Evolutionary conservation across 768 basidiomycete species (phyloP), one percentile per base, ranked within the genome.

Genomic region (Gloeostereum incarnatum): DNA sequence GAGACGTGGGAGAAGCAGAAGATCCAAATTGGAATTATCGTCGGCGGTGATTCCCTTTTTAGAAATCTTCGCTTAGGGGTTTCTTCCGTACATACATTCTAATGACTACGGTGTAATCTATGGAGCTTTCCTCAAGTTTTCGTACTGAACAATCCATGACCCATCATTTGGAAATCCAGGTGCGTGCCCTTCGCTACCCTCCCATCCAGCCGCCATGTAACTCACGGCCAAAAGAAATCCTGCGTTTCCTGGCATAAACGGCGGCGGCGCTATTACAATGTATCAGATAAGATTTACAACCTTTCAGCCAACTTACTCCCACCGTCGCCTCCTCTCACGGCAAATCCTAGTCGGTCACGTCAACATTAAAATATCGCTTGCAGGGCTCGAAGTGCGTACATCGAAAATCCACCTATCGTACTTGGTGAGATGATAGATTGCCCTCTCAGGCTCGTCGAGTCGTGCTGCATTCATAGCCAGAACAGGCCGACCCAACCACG

Each of bases 81-180:
- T n/a, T n/a, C n/a, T n/a, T n/a, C n/a, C n/a, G n/a, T n/a, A n/a
- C n/a, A n/a, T n/a, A n/a, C n/a, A n/a, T n/a, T n/a, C n/a, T n/a
- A n/a, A n/a, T n/a, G n/a, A n/a, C n/a, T n/a, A n/a, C n/a, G n/a
- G n/a, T n/a, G n/a, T n/a, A n/a, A n/a, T n/a, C n/a, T n/a, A 37
- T 23, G 36, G 36, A 14, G 36, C 36, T n/a, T 37, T 24, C 14
- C 25, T 22, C 9, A 37, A n/a, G 14, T n/a, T 13, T 13, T 37
- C 18, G 22, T 24, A 13, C 10, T 14, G 13, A 10, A 37, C 25
- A 13, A 14, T 37, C 36, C 16, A 34, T 8, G 9, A 8, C 8
- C 32, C 32, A 34, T 34, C 32, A 10, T 34, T 34, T 8, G 32
- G 32, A 17, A 34, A 34, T 8, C 32, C 32, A 9, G 32, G 32